Conservation (phyloP, 169 alveolate species). For the Perkinsus chesapeaki region DNA sequence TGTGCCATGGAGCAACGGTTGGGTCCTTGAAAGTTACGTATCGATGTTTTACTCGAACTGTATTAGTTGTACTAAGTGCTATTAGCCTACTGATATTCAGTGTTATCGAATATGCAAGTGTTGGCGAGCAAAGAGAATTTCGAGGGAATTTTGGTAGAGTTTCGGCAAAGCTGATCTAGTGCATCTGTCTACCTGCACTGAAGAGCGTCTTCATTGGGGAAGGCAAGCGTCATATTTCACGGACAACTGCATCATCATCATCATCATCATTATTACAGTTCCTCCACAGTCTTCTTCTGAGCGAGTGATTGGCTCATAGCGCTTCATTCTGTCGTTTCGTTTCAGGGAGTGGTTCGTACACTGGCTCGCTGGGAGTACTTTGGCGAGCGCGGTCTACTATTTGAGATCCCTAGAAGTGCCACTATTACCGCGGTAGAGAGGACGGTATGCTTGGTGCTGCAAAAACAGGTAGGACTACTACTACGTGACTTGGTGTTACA, state of each 20-base stretch:
- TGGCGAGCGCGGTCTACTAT: constrained; percentile 48
- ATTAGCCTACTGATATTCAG: no score
- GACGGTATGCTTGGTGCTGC: constrained; percentile 29
- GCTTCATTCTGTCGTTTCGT: not conserved
- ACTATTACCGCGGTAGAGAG: constrained; percentile 37
- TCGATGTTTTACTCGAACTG: no score
- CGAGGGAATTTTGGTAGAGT: no score
- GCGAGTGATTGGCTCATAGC: not conserved
- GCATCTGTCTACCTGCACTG: no score
- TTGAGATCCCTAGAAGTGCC: constrained; percentile 46
- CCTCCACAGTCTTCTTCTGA: not conserved
- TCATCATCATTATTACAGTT: not conserved
- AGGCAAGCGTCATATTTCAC: no score
- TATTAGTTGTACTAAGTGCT: no score
- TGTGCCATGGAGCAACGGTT: not conserved
- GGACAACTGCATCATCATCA: no score
- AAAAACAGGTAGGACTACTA: constrained; percentile 17
- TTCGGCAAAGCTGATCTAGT: no score
- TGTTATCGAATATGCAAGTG: no score
- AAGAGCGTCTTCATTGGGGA: no score
- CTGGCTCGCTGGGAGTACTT: constrained; percentile 32
- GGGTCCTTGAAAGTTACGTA: not conserved
- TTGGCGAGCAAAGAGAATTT: no score
- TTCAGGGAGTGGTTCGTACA: constrained; percentile 23
- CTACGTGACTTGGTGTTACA: constrained; percentile 40